phyloP scores from a whole-genome alignment of 2,329 filamentous ascomycete species.

The Clonostachys sp. region DNA sequence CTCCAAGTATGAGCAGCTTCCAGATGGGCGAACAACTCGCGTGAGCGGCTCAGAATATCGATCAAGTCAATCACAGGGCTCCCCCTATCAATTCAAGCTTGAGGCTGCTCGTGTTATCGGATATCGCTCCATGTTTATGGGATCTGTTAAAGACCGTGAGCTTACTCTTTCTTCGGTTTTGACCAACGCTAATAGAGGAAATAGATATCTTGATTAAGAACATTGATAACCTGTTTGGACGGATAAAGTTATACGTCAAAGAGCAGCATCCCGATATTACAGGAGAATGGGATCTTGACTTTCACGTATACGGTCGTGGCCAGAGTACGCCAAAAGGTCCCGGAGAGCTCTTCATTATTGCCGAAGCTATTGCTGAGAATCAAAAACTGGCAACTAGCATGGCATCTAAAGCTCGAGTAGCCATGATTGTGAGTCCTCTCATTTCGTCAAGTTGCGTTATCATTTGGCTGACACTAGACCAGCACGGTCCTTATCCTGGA shows the following conservation, averaged over 20 bases:
- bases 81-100: conserved; percentile 38
- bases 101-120: conserved; percentile 35
- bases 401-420: conserved; percentile 15
- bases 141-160: conserved; percentile 9
- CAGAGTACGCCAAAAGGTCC: not conserved
- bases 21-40: not conserved
- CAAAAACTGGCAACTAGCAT: conserved; percentile 35
- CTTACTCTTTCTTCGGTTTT: not conserved
- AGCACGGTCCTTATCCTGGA: conserved; percentile 40
- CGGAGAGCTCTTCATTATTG: conserved; percentile 35
- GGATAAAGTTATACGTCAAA: conserved; percentile 7
- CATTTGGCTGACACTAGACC: too few relatives aligned
- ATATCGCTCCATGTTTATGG: conserved; percentile 36
- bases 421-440: not conserved
- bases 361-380: conserved; percentile 36
- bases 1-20: conserved; percentile 11
- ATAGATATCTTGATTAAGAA: conserved; percentile 24
- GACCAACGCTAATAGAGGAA: not conserved
- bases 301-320: conserved; percentile 31
- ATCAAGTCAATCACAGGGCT: conserved; percentile 4
- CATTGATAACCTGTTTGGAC: conserved; percentile 20
- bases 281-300: conserved; percentile 11
- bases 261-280: conserved; percentile 2
- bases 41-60: conserved; percentile 15
- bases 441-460: not conserved